A percentile compares a stretch with the other conserved stretches of the same genome.
Evolutionary conservation across 2,329 filamentous ascomycete genomes (phyloP).

Genomic region (Botrytis paeoniae): DNA sequence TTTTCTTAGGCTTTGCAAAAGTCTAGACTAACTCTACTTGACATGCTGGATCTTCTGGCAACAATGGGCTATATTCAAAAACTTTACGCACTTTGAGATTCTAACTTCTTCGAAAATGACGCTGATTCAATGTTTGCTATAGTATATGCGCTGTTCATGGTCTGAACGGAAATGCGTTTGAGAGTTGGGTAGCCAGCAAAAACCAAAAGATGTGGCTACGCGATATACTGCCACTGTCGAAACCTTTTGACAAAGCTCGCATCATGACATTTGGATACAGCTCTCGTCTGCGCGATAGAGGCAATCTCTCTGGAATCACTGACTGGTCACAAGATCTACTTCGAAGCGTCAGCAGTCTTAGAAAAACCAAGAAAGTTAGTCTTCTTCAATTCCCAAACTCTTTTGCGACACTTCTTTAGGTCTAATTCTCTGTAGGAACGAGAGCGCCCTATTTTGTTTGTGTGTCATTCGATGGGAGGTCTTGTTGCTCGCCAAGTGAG

Average conservation of each 20-base stretch:
- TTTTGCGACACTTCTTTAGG: not conserved
- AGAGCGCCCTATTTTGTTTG: not conserved
- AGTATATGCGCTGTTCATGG: not conserved
- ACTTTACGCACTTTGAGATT: not conserved
- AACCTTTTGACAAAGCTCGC: conserved; percentile 1
- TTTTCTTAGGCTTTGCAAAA: not conserved
- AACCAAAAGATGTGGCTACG: conserved; percentile 1
- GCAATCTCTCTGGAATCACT: not conserved
- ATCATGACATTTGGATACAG: conserved; percentile 6
- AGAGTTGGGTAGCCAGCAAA: not conserved
- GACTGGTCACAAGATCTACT: conserved; percentile 2
- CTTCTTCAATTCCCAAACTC: not conserved
- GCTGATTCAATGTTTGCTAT: not conserved
- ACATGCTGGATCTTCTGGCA: not conserved
- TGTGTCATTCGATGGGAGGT: conserved; percentile 1
- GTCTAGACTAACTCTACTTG: not conserved
- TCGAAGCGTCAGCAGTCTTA: not conserved
- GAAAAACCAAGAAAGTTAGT: not conserved
- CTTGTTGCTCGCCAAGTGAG: conserved; percentile 1
- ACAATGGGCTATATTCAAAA: not conserved
- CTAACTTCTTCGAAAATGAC: not conserved
- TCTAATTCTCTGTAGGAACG: not conserved
- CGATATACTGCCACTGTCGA: not conserved
- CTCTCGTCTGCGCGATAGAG: not conserved
- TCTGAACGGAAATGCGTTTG: not conserved